Evolutionary conservation across 2,329 filamentous ascomycete genomes (phyloP), one percentile per base, ranked within the genome.

Genomic region (Ophiocordyceps unilateralis): DNA sequence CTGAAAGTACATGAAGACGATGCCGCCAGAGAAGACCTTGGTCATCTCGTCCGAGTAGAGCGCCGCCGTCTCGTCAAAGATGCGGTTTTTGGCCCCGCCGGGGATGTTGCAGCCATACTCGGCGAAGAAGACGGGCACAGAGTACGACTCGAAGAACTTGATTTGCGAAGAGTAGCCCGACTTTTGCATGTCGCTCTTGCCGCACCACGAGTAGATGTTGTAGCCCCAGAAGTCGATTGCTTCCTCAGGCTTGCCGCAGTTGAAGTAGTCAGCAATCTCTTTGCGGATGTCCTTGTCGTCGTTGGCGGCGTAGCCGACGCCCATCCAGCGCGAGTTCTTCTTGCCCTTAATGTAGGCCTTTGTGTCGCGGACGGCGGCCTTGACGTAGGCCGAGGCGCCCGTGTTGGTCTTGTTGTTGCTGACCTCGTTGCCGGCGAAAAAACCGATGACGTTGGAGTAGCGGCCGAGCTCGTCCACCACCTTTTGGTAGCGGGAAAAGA

Each of bases 121-220:
- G 50, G 91, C 91, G 61, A 98, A 95, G 79, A 98, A 98, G 55
- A 87, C 83, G 40, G 91, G 91, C 3, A 96, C 85, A 10, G 84
- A 85, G 72, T 91, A 98, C 59, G 81, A 76, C 46, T 70, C 62
- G 69, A 95, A 98, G 66, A 95, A 89, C 50, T 84, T 63, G 52
- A 87, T 87, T 60, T 89, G 83, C 44, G 78, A 72, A 50, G 81
- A 70, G 66, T 88, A 98, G 43, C 86, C 85, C 4, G 91, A 95
- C 46, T 70, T 58, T 30, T 69, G 57, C 67, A 82, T 91, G 55
- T 69, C 76, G 57, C 84, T 93, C 53, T 88, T 63, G 52, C 89
- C 91, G 61, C 91, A 98, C 91, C 91, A 98, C 43, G 88, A 93
- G 74, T 98, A 98, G 67, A 96, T 94, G 73, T 98, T 98, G 81